Base-by-base conservation (phyloP, 1,284 basidiomycete genomes). In the Inonotus hispidus region DNA sequence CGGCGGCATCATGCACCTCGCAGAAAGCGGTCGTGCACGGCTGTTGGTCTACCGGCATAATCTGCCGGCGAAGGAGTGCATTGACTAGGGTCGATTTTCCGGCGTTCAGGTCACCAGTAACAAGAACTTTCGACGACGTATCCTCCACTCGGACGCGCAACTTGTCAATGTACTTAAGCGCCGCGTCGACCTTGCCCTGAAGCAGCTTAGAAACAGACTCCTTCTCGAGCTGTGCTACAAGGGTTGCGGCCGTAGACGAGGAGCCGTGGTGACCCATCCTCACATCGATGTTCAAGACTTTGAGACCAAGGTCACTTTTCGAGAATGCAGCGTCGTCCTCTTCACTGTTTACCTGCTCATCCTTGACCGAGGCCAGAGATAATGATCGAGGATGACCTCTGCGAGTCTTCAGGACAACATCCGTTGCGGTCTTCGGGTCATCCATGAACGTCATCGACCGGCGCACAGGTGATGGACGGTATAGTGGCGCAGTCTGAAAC, bases 61-160 rank as follows among this genome's bases (percentile, higher is more conserved):
- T 87, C 72, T 91, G 89, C 49, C 90, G 85, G 59, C 93, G 81
- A 6, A 98, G 82, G 38, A 99, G 79, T 1, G 95, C 92, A 69
- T 99, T 99, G 73, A 99, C 93, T 70, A 99, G 92, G 0, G 97
- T 99, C 37, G 95, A 98, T 76, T 99, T 99, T 69, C 97, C 97
- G 35, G 97, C 92, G 72, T 99, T 99, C 63, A 99, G 82, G 73
- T 99, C 97, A 66, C 97, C 97, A n/a, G 97, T 99, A 63, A 99
- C 93, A 64, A 99, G 85, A 50, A 99, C 95, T 71, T 98, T 95
- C 67, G 93, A 96, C 13, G 93, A 92, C 1, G 87, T 94, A 73
- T 98, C 96, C 71, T 91, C 81, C 21, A 99, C 88, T 53, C 97
- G 90, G 60, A 84, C 80, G 55, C 89, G 87, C 64, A 99, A 87